phyloP scores from a whole-genome alignment of 2,329 filamentous ascomycete species.

The Phaeosphaeriaceae sp. region DNA sequence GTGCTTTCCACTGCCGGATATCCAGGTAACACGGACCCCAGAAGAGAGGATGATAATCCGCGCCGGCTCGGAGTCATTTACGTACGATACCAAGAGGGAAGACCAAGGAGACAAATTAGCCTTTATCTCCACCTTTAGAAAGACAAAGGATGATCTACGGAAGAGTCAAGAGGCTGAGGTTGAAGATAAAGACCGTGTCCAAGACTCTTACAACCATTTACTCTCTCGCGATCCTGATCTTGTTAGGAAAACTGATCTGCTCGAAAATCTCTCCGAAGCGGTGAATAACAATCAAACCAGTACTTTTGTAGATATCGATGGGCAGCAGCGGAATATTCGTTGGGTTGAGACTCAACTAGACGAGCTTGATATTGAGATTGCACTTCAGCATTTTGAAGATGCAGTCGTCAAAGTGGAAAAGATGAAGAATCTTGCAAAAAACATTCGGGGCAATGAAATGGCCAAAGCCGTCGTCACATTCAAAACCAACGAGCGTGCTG shows the following conservation, averaged over 20 bases:
- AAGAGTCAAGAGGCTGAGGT: slow-evolving; percentile 85
- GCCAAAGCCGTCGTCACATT: slow-evolving; percentile 59
- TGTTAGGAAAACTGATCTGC: slow-evolving; percentile 77
- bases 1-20: slow-evolving; percentile 92
- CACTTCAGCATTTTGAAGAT: slow-evolving; percentile 84
- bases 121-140: slow-evolving; percentile 87
- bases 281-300: slow-evolving; percentile 73
- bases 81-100: slow-evolving; percentile 86
- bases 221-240: slow-evolving; percentile 78
- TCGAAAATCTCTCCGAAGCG: slow-evolving; percentile 72
- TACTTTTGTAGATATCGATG: slow-evolving; percentile 93
- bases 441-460: slow-evolving; percentile 66
- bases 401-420: slow-evolving; percentile 86
- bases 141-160: slow-evolving; percentile 88
- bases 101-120: slow-evolving; percentile 79
- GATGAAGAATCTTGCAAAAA: slow-evolving; percentile 73
- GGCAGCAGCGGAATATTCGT: slow-evolving; percentile 92
- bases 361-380: slow-evolving; percentile 94
- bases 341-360: slow-evolving; percentile 97
- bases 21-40: slow-evolving; percentile 85
- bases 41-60: slow-evolving; percentile 77
- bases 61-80: slow-evolving; percentile 88
- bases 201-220: slow-evolving; percentile 86
- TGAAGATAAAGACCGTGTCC: slow-evolving; percentile 82
- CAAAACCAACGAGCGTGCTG: slow-evolving; percentile 85